Evolutionary conservation across 352 stramenopile genomes (phyloP).

Genomic region (Globisporangium rhizosaccharum): DNA sequence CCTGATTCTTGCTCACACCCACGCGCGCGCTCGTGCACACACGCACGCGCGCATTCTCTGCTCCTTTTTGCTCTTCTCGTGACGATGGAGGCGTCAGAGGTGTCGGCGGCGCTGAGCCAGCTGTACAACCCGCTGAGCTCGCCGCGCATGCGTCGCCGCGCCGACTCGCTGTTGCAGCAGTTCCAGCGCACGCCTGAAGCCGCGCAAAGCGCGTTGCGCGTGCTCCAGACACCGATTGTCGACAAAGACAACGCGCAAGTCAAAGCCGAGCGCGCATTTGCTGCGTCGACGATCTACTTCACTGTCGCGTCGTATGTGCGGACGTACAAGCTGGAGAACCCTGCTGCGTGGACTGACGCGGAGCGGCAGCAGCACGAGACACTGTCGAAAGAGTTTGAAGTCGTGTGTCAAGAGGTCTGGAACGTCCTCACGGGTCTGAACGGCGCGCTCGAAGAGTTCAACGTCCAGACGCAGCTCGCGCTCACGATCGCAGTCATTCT

Average conservation of each 20-base stretch:
- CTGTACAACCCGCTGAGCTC: conserved; percentile 69
- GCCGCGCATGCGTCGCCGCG: conserved; percentile 55
- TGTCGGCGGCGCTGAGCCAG: conserved; percentile 62
- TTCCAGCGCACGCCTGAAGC: conserved; percentile 76
- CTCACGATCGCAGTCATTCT: conserved; percentile 76
- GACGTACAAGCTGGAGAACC: conserved; percentile 71
- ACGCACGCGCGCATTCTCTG: neutral
- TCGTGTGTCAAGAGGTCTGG: conserved; percentile 71
- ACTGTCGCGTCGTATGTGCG: conserved; percentile 57
- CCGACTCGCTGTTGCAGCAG: conserved; percentile 66
- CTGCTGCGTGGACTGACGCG: conserved; percentile 34
- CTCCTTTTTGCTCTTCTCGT: neutral
- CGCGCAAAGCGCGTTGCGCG: conserved; percentile 38
- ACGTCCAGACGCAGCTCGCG: conserved; percentile 64
- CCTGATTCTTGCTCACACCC: too few species aligned
- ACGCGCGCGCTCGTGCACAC: too few species aligned
- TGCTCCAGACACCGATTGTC: conserved; percentile 49
- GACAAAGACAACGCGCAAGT: conserved; percentile 27
- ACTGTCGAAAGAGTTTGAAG: conserved; percentile 52
- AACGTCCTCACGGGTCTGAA: conserved; percentile 64
- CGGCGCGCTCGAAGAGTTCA: conserved; percentile 41
- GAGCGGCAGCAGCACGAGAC: conserved; percentile 49
- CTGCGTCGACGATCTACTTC: conserved; percentile 69
- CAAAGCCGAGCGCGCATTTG: conserved; percentile 55
- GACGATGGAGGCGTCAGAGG: conserved; percentile 42